Evolutionary conservation across 768 basidiomycete genomes (phyloP).

Genomic region (Terana coerulea): DNA sequence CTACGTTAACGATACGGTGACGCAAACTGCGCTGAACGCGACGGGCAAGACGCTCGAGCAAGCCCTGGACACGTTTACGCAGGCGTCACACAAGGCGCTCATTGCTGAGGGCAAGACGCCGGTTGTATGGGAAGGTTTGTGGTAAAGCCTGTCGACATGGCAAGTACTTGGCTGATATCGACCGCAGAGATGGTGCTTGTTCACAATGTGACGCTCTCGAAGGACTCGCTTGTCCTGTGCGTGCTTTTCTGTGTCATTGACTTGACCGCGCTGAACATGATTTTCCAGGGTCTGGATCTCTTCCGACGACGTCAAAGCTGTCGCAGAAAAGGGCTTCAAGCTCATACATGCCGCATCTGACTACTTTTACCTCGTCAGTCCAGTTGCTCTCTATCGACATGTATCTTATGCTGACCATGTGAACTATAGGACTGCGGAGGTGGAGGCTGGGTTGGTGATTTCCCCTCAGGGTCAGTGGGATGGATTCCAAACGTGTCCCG

Average conservation of each 20-base stretch:
- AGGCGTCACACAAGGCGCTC: slow-evolving; percentile 29
- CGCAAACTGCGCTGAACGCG: slow-evolving; percentile 26
- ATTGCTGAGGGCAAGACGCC: slow-evolving; percentile 39
- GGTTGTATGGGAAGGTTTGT: slow-evolving; percentile 40
- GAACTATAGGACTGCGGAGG: slow-evolving; percentile 58
- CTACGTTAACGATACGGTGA: slow-evolving; percentile 33
- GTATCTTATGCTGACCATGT: neutral
- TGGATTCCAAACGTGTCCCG: too few species aligned
- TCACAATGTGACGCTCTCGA: slow-evolving; percentile 31
- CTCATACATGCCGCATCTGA: slow-evolving; percentile 70
- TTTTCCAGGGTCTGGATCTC: slow-evolving; percentile 65
- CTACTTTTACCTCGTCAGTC: slow-evolving; percentile 67
- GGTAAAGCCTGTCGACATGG: neutral
- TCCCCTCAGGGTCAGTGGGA: slow-evolving; percentile 33
- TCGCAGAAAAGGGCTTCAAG: slow-evolving; percentile 55
- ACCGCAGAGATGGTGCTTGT: slow-evolving; percentile 32
- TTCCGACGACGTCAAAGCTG: slow-evolving; percentile 52
- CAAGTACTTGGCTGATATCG: neutral
- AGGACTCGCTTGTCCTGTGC: slow-evolving; percentile 53
- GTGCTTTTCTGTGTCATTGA: slow-evolving; percentile 16
- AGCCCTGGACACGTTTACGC: slow-evolving; percentile 36
- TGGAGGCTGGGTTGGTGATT: slow-evolving; percentile 65
- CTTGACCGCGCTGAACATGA: neutral
- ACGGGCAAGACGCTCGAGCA: slow-evolving; percentile 34
- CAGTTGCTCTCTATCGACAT: neutral